Percentiles rank a stretch among this genome's conserved stretches.
These are phyloP conservation scores for Phytophthora kernoviae DNA, from an alignment of 352 stramenopile genomes.

Conservation along the genomic window DNA sequence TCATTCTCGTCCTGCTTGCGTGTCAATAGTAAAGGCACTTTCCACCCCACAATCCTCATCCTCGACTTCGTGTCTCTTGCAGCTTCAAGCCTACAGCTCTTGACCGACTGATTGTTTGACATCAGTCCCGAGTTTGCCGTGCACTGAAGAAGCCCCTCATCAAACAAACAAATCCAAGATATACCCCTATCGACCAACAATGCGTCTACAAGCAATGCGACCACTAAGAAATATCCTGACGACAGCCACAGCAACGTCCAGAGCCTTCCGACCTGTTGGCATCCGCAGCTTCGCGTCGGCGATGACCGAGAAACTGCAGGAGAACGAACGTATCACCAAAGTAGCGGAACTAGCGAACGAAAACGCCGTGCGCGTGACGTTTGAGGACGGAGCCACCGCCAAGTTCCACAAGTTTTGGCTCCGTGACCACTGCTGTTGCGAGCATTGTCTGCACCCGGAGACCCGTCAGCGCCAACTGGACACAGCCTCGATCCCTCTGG, in stretches of 20 bases:
- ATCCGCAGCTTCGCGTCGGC: conserved; percentile 22
- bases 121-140: conserved; percentile 25
- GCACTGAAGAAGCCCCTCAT: conserved; percentile 8
- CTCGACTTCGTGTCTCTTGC: conserved; percentile 28
- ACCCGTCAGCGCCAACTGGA: conserved; percentile 79
- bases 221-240: conserved; percentile 19
- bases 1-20: conserved; percentile 10
- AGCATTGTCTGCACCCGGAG: conserved; percentile 66
- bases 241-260: not conserved
- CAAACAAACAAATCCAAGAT: no score
- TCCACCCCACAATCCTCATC: conserved; percentile 17
- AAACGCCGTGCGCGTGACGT: conserved; percentile 67
- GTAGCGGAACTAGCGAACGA: conserved; percentile 61
- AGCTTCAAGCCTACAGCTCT: conserved; percentile 19
- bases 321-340: conserved; percentile 34
- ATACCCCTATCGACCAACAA: no score
- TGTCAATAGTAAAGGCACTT: conserved; percentile 11
- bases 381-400: conserved; percentile 74
- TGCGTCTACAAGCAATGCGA: conserved; percentile 29
- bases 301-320: conserved; percentile 18
- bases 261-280: not conserved
- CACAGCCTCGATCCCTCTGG: conserved; percentile 75
- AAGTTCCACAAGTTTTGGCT: conserved; percentile 89
- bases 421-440: conserved; percentile 81
- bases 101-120: no score